Evolutionary conservation across 179 eudicot genomes (phyloP).

Genomic region (Actinidia arguta): DNA sequence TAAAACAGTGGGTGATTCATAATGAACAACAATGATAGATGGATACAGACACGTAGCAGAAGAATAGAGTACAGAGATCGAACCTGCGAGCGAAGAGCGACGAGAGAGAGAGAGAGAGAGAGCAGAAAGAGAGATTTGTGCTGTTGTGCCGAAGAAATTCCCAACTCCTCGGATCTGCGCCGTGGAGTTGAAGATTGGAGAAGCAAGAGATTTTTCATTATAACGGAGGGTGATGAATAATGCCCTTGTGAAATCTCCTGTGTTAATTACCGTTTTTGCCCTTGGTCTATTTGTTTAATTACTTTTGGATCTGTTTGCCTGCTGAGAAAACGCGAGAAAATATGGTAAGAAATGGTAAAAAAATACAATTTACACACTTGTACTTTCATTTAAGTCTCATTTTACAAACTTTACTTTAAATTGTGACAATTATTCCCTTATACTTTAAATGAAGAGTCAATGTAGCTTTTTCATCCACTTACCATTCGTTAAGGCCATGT

Average conservation of each 20-base stretch:
- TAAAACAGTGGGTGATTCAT: background rate
- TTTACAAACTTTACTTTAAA: too few species aligned
- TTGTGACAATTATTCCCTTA: too few species aligned
- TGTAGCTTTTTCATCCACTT: too few species aligned
- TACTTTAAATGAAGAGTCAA: too few species aligned
- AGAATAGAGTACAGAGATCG: background rate
- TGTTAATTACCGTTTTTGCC: too few species aligned
- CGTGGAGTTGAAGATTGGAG: slow-evolving; percentile 24
- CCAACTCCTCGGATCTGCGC: slow-evolving; percentile 29
- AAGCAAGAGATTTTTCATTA: background rate
- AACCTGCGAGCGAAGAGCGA: slow-evolving; percentile 7
- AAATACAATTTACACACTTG: too few species aligned
- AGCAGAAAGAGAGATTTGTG: background rate
- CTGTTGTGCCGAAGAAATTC: slow-evolving; percentile 18
- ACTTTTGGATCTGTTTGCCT: too few species aligned
- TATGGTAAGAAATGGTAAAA: too few species aligned
- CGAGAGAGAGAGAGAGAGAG: background rate
- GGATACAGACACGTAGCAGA: background rate
- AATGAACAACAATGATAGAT: background rate
- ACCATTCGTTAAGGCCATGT: too few species aligned
- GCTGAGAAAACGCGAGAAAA: too few species aligned
- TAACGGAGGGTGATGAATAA: background rate
- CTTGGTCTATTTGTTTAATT: too few species aligned
- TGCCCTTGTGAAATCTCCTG: background rate
- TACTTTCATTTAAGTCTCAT: too few species aligned